A percentile compares a stretch with the other conserved stretches of the same genome.
Evolutionary conservation across 305 asterid genomes (phyloP).

Genomic region (Plantago lanceolata): DNA sequence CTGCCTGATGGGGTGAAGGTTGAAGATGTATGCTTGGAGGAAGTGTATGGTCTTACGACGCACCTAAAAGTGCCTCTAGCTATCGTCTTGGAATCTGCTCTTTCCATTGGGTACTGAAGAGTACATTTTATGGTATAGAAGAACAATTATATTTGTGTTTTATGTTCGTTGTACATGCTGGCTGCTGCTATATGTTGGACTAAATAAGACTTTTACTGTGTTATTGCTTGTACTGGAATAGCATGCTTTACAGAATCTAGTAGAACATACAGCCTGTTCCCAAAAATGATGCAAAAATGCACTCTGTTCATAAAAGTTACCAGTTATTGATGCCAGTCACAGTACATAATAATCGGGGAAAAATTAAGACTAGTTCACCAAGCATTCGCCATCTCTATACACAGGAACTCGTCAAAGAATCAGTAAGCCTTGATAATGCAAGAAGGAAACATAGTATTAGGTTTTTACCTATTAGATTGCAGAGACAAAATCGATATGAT

Average conservation of each 20-base stretch:
- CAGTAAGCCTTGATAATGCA: not conserved
- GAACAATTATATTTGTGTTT: too few relatives aligned
- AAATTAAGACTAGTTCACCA: not conserved
- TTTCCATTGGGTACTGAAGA: constrained; percentile 14
- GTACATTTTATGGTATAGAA: too few relatives aligned
- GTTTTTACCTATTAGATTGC: not conserved
- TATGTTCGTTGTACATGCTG: too few relatives aligned
- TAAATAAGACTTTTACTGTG: too few relatives aligned
- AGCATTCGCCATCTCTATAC: not conserved
- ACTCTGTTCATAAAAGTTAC: too few relatives aligned
- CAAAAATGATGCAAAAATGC: not conserved
- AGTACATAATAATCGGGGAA: too few relatives aligned
- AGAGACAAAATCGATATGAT: not conserved
- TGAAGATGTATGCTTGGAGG: constrained; percentile 35
- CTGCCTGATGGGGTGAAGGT: constrained; percentile 24
- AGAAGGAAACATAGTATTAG: not conserved
- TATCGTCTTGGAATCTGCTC: constrained; percentile 32
- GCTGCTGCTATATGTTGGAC: too few relatives aligned
- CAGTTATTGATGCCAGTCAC: not conserved
- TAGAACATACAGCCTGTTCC: too few relatives aligned
- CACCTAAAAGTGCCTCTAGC: constrained; percentile 32
- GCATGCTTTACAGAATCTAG: too few relatives aligned
- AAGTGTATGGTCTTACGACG: constrained; percentile 31
- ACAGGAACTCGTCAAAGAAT: not conserved
- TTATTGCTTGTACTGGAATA: too few relatives aligned